phyloP scores from a whole-genome alignment of 805 yeast genomes.

The Kuraishia piskuri region DNA sequence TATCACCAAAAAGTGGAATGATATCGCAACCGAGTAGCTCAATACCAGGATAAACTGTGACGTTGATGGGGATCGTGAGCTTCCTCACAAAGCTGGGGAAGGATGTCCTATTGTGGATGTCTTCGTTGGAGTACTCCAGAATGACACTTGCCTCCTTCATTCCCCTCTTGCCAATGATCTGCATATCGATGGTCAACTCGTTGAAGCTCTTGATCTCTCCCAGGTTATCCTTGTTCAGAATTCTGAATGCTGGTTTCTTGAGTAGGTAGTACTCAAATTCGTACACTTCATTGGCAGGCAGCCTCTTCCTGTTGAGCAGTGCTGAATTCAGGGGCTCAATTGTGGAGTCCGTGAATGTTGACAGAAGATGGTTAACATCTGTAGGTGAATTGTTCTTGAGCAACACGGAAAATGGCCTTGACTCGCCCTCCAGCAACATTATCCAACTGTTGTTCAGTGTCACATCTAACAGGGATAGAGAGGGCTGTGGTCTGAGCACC shows the following conservation, averaged over 20 bases:
- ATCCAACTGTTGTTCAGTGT: constrained; percentile 57
- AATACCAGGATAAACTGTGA: constrained; percentile 64
- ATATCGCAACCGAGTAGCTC: constrained; percentile 74
- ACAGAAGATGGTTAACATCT: constrained; percentile 45
- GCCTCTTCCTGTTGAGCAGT: constrained; percentile 30
- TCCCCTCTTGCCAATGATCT: constrained; percentile 65
- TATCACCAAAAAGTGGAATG: constrained; percentile 38
- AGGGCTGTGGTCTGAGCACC: constrained; percentile 49
- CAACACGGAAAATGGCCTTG: constrained; percentile 35
- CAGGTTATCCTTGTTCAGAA: constrained; percentile 38
- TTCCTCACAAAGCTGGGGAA: constrained; percentile 37
- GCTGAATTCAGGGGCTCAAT: constrained; percentile 53
- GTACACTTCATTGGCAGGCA: constrained; percentile 56
- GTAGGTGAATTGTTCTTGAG: constrained; percentile 54
- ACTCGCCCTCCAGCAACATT: constrained; percentile 77
- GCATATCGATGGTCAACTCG: constrained; percentile 39
- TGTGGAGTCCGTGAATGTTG: constrained; percentile 67
- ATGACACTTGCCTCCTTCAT: constrained; percentile 56
- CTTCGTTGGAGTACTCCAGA: constrained; percentile 50
- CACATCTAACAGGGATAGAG: constrained; percentile 39
- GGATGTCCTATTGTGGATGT: constrained; percentile 9
- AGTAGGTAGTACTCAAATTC: constrained; percentile 67
- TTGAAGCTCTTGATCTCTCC: constrained; percentile 28
- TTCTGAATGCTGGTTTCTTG: constrained; percentile 46
- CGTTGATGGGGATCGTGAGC: constrained; percentile 57